Percentiles rank a stretch among this genome's conserved stretches.
Conservation (phyloP, 768 basidiomycete species). For the Phanerodontia chrysosporium region DNA sequence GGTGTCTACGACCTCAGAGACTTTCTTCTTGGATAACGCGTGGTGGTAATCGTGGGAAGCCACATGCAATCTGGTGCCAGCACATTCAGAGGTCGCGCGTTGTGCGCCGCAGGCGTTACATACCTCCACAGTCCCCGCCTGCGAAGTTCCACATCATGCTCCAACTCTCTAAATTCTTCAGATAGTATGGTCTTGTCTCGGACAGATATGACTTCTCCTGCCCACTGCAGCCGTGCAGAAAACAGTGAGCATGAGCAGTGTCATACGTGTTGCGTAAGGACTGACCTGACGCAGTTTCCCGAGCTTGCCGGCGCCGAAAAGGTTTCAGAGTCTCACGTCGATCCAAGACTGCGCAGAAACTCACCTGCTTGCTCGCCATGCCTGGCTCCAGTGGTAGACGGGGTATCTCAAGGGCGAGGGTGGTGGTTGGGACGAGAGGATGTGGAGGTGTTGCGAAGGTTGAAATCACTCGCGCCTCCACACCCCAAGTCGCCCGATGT, state of each 20-base stretch:
- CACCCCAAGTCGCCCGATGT: not conserved
- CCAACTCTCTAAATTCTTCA: slow-evolving; percentile 77
- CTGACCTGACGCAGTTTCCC: slow-evolving; percentile 75
- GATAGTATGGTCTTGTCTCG: slow-evolving; percentile 76
- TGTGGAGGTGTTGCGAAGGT: not conserved
- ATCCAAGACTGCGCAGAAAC: slow-evolving; percentile 12
- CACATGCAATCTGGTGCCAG: slow-evolving; percentile 52
- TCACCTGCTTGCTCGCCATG: slow-evolving; percentile 69
- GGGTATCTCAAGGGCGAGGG: not conserved
- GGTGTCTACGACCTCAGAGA: slow-evolving; percentile 56
- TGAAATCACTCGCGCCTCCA: not conserved
- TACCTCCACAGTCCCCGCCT: slow-evolving; percentile 71
- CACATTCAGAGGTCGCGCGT: not conserved
- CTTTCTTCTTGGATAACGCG: slow-evolving; percentile 71
- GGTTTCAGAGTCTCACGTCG: not conserved
- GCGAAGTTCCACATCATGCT: slow-evolving; percentile 80
- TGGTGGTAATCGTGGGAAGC: slow-evolving; percentile 72
- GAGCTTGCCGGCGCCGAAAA: slow-evolving; percentile 40
- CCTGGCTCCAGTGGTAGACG: not conserved
- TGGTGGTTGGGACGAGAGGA: not conserved
- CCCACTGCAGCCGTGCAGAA: slow-evolving; percentile 54
- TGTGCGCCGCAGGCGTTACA: slow-evolving; percentile 21
- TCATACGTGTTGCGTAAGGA: slow-evolving; percentile 6
- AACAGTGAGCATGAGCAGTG: slow-evolving; percentile 11
- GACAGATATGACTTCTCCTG: slow-evolving; percentile 82